These are phyloP conservation scores for Diplocarpon mali DNA, from an alignment of 2,329 filamentous ascomycete genomes.

Conservation along the genomic window DNA sequence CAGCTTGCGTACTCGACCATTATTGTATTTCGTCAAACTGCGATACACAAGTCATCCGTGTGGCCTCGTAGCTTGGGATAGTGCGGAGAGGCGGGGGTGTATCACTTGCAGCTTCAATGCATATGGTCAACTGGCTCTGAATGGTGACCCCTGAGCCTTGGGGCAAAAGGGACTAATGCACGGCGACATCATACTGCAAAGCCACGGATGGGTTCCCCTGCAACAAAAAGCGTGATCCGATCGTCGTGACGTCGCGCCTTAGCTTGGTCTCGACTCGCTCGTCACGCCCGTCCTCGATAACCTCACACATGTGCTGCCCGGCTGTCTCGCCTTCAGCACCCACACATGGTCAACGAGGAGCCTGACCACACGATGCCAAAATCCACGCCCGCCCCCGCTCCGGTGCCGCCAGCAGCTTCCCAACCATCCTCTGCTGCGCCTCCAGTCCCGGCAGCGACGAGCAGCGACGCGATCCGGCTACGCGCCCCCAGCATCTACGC, in stretches of 20 bases:
- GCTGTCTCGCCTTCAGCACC: neutral
- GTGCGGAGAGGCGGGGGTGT: too few relatives aligned
- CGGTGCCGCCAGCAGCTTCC: neutral
- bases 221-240: too few relatives aligned
- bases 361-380: neutral
- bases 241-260: constrained; percentile 4
- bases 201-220: neutral
- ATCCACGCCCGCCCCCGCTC: neutral
- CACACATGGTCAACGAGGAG: too few relatives aligned
- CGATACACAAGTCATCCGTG: too few relatives aligned
- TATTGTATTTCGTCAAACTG: too few relatives aligned
- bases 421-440: neutral
- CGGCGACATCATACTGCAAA: too few relatives aligned
- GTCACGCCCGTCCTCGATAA: neutral
- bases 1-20: neutral
- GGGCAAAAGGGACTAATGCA: too few relatives aligned
- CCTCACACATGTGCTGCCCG: too few relatives aligned
- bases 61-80: too few relatives aligned
- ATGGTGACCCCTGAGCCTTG: too few relatives aligned
- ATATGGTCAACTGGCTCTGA: too few relatives aligned
- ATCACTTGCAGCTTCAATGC: too few relatives aligned
- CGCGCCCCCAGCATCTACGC: neutral
- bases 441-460: neutral
- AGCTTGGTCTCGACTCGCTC: neutral
- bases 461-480: neutral